Evolutionary conservation across 2,329 filamentous ascomycete genomes (phyloP), one percentile per base, ranked within the genome.

Genomic region (Sclerotinia nivalis): DNA sequence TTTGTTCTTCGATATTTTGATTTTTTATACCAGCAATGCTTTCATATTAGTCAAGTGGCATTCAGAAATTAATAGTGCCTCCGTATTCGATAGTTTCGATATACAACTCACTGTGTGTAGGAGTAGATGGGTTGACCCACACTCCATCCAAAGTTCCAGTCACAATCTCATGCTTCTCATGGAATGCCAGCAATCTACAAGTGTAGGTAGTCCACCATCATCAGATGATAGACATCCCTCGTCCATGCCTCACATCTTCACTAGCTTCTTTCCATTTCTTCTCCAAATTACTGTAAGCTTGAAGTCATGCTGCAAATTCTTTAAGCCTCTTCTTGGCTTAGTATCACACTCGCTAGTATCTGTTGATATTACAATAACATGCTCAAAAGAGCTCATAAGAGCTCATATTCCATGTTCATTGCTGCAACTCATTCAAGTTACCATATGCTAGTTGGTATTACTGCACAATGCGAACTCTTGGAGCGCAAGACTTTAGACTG

Each of bases 21-120:
- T 34, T 37, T 22, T 22, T 9, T 9, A 10, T 22, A 2, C 2
- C 4, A 22, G 9, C 2, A 37, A 5, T 12, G 3, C 1, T 1
- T 37, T 22, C 8, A 8, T 37, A 6, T 22, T 22, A 8, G 54
- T 56, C 54, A 56, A 56, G 54, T n/a, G 54, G 31, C 54, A 13
- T 37, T 4, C 10, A 37, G 31, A 56, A 2, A 56, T 7, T 12
- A 55, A n/a, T 13, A 7, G 4, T 13, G 13, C 7, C 20, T 13
- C 20, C 10, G 5, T 37, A n/a, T n/a, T 56, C 34, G 20, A 13
- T 56, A n/a, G 13, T 31, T n/a, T 22, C 54, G 34, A 56, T 34
- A n/a, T 37, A 37, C 8, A 37, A 34, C 2, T 34, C 9, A 37
- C 20, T 7, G 40, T 43, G 40, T 43, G 6, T 18, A 43, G 40